A percentile compares a stretch with the other conserved stretches of the same genome.
Conservation (phyloP, 257 asterid genomes). For the Capsicum pubescens region DNA sequence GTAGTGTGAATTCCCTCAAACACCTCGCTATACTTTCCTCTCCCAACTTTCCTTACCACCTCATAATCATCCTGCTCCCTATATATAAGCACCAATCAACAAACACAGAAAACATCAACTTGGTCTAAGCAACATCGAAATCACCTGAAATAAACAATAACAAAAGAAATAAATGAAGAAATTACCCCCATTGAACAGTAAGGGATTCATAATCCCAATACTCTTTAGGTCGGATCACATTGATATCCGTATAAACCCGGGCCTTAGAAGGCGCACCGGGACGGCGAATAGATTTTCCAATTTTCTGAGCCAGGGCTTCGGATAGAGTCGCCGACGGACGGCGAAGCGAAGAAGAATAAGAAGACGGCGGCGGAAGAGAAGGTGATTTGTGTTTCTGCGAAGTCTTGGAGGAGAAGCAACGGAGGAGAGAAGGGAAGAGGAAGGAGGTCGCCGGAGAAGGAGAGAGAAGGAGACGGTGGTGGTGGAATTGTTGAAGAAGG, state of each 20-base stretch:
- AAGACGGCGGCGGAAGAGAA: slow-evolving; percentile 28
- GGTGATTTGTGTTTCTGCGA: slow-evolving; percentile 34
- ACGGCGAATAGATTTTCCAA: slow-evolving; percentile 84
- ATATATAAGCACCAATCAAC: slow-evolving; percentile 44
- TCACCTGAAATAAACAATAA: background rate
- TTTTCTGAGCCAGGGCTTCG: slow-evolving; percentile 84
- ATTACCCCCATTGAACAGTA: slow-evolving; percentile 96
- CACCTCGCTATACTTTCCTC: slow-evolving; percentile 97
- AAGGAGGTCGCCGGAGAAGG: slow-evolving; percentile 21
- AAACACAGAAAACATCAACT: slow-evolving; percentile 3
- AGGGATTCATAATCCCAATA: slow-evolving; percentile 95
- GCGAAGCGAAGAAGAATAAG: slow-evolving; percentile 41
- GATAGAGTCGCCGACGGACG: slow-evolving; percentile 39
- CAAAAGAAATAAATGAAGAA: background rate
- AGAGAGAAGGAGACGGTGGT: slow-evolving; percentile 14
- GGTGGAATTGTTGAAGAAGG: slow-evolving; percentile 50
- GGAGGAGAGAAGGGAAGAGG: slow-evolving; percentile 42
- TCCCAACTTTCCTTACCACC: slow-evolving; percentile 93
- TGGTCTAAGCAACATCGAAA: background rate
- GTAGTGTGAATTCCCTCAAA: slow-evolving; percentile 84
- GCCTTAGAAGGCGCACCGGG: slow-evolving; percentile 89
- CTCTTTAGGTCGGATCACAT: slow-evolving; percentile 87
- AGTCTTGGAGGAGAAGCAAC: slow-evolving; percentile 39
- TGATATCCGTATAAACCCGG: slow-evolving; percentile 77
- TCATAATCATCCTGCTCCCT: slow-evolving; percentile 97